Conservation (phyloP, 306 rosid species). For the Quercus wislizeni region DNA sequence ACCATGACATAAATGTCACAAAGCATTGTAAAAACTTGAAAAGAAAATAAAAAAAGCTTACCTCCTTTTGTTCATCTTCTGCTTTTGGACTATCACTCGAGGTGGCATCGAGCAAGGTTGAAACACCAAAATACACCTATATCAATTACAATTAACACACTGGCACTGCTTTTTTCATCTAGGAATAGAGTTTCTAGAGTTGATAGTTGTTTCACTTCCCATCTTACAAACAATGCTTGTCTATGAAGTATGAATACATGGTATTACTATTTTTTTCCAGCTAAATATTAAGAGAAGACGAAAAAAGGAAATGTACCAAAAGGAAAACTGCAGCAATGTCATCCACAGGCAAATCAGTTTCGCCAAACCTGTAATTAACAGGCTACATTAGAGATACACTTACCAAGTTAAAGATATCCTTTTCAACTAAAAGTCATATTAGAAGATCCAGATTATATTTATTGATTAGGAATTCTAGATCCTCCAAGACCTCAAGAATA, state of each 20-base stretch:
- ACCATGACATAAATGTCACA: background rate
- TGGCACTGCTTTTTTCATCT: constrained; percentile 2
- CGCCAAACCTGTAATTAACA: constrained; percentile 73
- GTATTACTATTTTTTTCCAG: background rate
- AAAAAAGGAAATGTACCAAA: constrained; percentile 51
- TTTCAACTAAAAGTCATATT: background rate
- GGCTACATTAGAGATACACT: constrained; percentile 16
- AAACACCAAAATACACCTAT: constrained; percentile 92
- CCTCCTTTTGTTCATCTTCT: constrained; percentile 98
- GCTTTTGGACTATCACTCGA: constrained; percentile 70
- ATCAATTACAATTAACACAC: constrained; percentile 11
- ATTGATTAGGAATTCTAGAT: background rate
- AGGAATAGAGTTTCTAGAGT: constrained; percentile 13
- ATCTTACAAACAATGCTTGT: constrained; percentile 12
- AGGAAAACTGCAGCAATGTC: constrained; percentile 91
- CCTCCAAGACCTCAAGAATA: background rate
- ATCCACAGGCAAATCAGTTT: constrained; percentile 85
- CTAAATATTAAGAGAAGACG: background rate
- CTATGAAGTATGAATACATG: constrained; percentile 13
- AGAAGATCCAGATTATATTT: background rate
- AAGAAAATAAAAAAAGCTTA: constrained; percentile 26
- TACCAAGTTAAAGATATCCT: constrained; percentile 1
- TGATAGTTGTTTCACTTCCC: constrained; percentile 1
- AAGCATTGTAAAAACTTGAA: constrained; percentile 15
- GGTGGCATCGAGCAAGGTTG: constrained; percentile 87